A percentile compares a stretch with the other conserved stretches of the same genome.
Evolutionary conservation across 495 filamentous ascomycete genomes (phyloP).

Genomic region (Trypethelium eluteriae): DNA sequence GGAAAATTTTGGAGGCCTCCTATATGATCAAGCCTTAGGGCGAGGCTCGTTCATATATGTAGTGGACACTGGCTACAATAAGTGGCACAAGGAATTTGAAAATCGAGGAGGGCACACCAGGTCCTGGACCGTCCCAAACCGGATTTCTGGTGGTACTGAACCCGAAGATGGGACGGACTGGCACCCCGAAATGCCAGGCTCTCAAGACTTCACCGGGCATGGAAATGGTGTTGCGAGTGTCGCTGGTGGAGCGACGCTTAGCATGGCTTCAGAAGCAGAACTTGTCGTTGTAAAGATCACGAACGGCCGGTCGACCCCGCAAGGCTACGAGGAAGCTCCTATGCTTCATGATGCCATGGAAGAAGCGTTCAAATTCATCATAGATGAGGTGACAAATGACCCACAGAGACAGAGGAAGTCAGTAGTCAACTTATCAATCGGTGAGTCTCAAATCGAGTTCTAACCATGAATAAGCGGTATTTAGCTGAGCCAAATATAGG

Average conservation of each 20-base stretch:
- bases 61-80: not conserved
- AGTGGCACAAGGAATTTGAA: not conserved
- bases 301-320: not conserved
- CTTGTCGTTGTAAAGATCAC: not conserved
- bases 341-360: not conserved
- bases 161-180: not conserved
- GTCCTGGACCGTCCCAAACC: not conserved
- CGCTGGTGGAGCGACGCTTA: constrained; percentile 2
- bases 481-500: no score
- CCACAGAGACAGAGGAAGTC: not conserved
- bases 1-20: not conserved
- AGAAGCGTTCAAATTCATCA: not conserved
- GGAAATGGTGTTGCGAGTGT: not conserved
- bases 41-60: not conserved
- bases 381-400: not conserved
- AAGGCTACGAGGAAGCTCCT: not conserved
- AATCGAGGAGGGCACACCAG: not conserved
- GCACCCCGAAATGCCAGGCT: not conserved
- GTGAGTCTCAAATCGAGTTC: not conserved
- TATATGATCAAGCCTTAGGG: not conserved
- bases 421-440: not conserved
- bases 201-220: not conserved
- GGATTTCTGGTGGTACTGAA: not conserved
- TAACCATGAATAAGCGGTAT: no score
- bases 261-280: not conserved